These are phyloP conservation scores for Sporobolus alterniflorus DNA, from an alignment of 202 grass and related monocot genomes.

Conservation along the genomic window DNA sequence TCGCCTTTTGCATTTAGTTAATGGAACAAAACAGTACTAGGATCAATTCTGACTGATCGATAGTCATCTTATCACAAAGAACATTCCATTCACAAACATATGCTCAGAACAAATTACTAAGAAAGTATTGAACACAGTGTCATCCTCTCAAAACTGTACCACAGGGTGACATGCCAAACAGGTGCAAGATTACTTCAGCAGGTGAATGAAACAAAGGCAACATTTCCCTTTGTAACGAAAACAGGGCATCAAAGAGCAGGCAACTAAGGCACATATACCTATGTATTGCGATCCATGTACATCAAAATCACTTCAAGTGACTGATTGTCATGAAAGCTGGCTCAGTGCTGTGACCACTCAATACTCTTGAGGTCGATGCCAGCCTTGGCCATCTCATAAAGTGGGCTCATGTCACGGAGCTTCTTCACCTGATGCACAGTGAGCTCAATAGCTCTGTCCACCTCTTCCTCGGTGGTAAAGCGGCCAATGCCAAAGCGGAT, in stretches of 20 bases:
- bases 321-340: neutral
- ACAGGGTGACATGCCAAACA: neutral
- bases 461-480: slow-evolving; percentile 80
- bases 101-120: neutral
- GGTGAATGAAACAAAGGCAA: slow-evolving; percentile 1
- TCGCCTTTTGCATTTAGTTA: neutral
- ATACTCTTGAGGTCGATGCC: slow-evolving; percentile 81
- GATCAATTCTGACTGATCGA: neutral
- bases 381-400: slow-evolving; percentile 92
- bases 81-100: neutral
- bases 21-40: neutral
- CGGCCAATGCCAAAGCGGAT: slow-evolving; percentile 81
- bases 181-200: slow-evolving; percentile 1
- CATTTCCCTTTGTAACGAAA: slow-evolving; percentile 13
- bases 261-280: slow-evolving; percentile 45
- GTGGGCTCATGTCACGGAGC: slow-evolving; percentile 83
- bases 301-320: neutral
- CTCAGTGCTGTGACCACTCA: slow-evolving; percentile 77
- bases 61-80: neutral
- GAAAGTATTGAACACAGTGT: neutral
- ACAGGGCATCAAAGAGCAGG: slow-evolving; percentile 29
- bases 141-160: slow-evolving; percentile 6
- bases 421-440: slow-evolving; percentile 80
- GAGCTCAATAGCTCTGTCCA: slow-evolving; percentile 72
- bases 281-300: slow-evolving; percentile 24